Percentiles rank a stretch among this genome's conserved stretches.
These are phyloP conservation scores for Rhizopogon roseolus DNA, from an alignment of 768 basidiomycete genomes.

Conservation along the genomic window DNA sequence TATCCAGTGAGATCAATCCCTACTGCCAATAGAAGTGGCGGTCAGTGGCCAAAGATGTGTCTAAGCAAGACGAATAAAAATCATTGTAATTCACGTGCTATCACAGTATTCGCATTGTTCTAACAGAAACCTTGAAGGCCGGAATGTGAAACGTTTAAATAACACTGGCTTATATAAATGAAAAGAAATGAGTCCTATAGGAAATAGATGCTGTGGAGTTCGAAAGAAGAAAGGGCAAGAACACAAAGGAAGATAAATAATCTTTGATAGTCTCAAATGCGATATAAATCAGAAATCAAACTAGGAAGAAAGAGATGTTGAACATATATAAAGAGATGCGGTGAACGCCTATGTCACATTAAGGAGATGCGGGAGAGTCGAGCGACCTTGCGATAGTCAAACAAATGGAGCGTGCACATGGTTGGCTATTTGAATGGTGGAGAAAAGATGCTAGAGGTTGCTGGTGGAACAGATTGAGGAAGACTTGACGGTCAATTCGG, in stretches of 20 bases:
- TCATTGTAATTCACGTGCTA: neutral
- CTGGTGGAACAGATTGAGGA: slow-evolving; percentile 9
- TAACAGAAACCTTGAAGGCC: neutral
- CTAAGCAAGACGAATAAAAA: neutral
- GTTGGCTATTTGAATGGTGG: slow-evolving; percentile 16
- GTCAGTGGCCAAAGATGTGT: no score
- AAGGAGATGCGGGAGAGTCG: slow-evolving; percentile 18
- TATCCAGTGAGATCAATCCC: no score
- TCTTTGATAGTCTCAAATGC: slow-evolving; percentile 20
- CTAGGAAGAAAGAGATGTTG: slow-evolving; percentile 5
- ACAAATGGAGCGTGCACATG: slow-evolving; percentile 26
- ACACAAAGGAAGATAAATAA: slow-evolving; percentile 28
- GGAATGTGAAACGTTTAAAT: no score
- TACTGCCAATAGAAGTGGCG: no score
- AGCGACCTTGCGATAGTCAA: slow-evolving; percentile 16
- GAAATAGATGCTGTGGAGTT: neutral
- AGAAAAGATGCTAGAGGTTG: slow-evolving; percentile 13
- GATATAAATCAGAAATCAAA: slow-evolving; percentile 20
- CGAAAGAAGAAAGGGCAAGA: neutral
- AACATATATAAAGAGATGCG: slow-evolving; percentile 12
- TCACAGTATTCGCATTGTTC: neutral
- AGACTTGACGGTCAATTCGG: slow-evolving; percentile 5
- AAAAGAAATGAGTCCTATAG: neutral
- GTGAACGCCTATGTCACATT: slow-evolving; percentile 23
- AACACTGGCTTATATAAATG: slow-evolving; percentile 1